Evolutionary conservation across 2,329 filamentous ascomycete genomes (phyloP).

Genomic region (Hypomyces perniciosus): DNA sequence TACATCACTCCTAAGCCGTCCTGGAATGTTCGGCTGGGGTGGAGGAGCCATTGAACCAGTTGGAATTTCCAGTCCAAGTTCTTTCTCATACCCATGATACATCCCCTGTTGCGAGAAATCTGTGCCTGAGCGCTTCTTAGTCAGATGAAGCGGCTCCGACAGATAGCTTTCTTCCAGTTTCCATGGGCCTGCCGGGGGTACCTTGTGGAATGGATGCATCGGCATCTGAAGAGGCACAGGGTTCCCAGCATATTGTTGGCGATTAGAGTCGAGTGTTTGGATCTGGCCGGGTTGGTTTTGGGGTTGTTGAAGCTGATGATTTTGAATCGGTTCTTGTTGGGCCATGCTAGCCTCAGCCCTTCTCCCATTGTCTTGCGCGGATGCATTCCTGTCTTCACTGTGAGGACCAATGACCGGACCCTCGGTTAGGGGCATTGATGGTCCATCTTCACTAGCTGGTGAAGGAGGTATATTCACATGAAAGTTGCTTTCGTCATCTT

Average conservation of each 20-base stretch:
- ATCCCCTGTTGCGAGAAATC: conserved; percentile 24
- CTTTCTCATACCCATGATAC: conserved; percentile 44
- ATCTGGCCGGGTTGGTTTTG: neutral
- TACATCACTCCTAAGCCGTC: conserved; percentile 30
- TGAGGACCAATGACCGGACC: neutral
- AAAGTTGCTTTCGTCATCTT: conserved; percentile 26
- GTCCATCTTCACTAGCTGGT: neutral
- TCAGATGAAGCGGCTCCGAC: conserved; percentile 40
- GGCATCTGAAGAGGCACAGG: conserved; percentile 15
- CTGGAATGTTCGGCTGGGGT: conserved; percentile 15
- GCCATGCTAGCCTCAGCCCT: neutral
- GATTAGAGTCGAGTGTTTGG: neutral
- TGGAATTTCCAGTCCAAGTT: conserved; percentile 34
- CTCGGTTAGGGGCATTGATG: neutral
- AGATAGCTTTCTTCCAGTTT: conserved; percentile 51
- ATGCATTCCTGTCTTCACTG: neutral
- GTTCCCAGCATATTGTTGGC: neutral
- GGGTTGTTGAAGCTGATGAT: neutral
- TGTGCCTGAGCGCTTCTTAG: conserved; percentile 29
- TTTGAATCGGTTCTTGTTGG: neutral
- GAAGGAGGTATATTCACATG: neutral
- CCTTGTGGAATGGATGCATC: conserved; percentile 34
- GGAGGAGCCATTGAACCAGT: conserved; percentile 12
- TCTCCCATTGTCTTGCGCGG: neutral
- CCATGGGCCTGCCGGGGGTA: conserved; percentile 44